A percentile compares a stretch with the other conserved stretches of the same genome.
These are phyloP conservation scores for Trichoderma virens DNA, from an alignment of 495 filamentous ascomycete species.

Conservation along the genomic window DNA sequence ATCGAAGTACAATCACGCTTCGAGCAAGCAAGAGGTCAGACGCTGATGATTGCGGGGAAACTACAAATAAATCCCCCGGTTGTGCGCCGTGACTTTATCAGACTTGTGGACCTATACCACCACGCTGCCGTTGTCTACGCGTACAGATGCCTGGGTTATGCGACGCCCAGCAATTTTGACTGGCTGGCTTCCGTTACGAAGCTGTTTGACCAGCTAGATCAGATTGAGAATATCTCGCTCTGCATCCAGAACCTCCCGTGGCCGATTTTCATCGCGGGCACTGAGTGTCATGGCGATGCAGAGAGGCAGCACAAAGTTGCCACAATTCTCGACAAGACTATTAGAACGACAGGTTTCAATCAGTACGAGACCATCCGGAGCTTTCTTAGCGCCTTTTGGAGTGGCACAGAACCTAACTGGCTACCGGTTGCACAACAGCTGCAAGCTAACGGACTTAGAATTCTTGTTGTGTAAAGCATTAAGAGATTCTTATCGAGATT, in stretches of 20 bases:
- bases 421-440: constrained; percentile 1
- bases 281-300: not conserved
- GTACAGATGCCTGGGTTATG: constrained; percentile 5
- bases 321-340: not conserved
- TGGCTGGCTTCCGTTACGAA: not conserved
- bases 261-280: not conserved
- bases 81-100: not conserved
- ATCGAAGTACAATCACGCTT: not conserved
- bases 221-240: not conserved
- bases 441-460: not conserved
- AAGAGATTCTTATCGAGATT: not conserved
- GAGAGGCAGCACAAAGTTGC: not conserved
- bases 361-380: not conserved
- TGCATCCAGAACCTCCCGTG: not conserved
- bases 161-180: not conserved
- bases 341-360: not conserved
- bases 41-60: not conserved
- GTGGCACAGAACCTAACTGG: not conserved
- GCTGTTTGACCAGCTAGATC: not conserved
- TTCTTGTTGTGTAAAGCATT: not conserved
- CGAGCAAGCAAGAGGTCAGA: not conserved
- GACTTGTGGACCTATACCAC: not conserved
- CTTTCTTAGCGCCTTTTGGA: not conserved
- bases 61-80: not conserved
- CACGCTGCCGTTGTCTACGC: not conserved